phyloP scores from a whole-genome alignment of 176 grass and related monocot genomes.

The Neostapfia colusana region DNA sequence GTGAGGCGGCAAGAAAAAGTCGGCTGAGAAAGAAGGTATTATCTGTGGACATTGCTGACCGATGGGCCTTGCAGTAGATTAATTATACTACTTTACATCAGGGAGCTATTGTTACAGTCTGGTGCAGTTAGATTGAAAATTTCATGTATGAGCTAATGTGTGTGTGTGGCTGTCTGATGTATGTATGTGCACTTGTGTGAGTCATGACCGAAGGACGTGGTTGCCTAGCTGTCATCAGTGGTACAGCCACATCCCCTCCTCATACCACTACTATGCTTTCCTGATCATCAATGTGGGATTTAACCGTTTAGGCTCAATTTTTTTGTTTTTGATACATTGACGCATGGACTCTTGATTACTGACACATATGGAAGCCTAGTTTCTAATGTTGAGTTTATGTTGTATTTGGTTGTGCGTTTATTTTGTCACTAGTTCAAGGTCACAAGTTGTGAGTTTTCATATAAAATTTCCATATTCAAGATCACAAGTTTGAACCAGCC shows the following conservation, averaged over 20 bases:
- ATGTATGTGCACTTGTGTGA: neutral
- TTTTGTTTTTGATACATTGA: neutral
- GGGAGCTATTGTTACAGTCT: constrained; percentile 1
- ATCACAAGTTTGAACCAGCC: no score
- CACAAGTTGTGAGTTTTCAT: neutral
- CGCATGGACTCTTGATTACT: neutral
- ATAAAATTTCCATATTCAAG: neutral
- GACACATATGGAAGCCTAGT: neutral
- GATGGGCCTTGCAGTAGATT: neutral
- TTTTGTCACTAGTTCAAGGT: neutral
- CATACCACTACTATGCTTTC: neutral
- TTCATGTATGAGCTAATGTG: neutral
- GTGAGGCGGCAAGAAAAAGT: constrained; percentile 76
- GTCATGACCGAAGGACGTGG: neutral
- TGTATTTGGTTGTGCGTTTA: neutral
- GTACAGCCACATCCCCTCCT: neutral
- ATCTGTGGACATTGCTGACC: neutral
- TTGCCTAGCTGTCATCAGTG: constrained; percentile 3
- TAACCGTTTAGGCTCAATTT: neutral
- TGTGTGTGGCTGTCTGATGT: neutral
- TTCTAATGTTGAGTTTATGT: neutral
- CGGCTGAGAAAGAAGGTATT: constrained; percentile 69
- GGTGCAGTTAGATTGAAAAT: neutral
- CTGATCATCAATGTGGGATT: neutral
- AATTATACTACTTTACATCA: neutral